Conservation (phyloP, 257 asterid species). For the Solanum sitiens region DNA sequence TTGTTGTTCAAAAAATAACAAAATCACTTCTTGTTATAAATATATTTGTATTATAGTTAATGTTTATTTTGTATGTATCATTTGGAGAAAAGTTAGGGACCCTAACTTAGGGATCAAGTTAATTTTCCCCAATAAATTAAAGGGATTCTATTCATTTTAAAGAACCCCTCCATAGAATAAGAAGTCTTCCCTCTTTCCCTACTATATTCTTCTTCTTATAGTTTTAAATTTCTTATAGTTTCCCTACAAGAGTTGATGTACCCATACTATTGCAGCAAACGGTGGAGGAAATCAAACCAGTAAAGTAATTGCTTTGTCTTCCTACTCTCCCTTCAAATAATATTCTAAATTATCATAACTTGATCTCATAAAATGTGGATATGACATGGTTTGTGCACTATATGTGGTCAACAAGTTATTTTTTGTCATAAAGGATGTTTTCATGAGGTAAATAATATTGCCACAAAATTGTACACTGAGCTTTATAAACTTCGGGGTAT, state of each 20-base stretch:
- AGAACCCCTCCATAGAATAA: not conserved
- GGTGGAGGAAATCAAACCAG: not conserved
- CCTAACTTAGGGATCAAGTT: not conserved
- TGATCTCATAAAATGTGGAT: not conserved
- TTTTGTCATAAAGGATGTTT: not conserved
- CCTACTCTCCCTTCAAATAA: not conserved
- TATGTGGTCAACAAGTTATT: not conserved
- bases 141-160: not conserved
- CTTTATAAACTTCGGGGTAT: not conserved
- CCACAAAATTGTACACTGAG: not conserved
- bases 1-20: not conserved
- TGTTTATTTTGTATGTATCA: not conserved
- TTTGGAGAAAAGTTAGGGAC: not conserved
- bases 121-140: not conserved
- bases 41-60: not conserved
- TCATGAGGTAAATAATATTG: not conserved
- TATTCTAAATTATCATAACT: not conserved
- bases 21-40: not conserved
- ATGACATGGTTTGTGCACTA: not conserved
- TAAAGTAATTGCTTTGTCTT: not conserved
- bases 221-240: not conserved
- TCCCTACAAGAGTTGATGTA: not conserved
- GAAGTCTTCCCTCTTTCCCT: not conserved
- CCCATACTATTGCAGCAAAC: not conserved
- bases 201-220: not conserved